Percentiles rank a stretch among this genome's conserved stretches.
phyloP scores from a whole-genome alignment of 805 yeast species.

The Zygosaccharomyces lentus region DNA sequence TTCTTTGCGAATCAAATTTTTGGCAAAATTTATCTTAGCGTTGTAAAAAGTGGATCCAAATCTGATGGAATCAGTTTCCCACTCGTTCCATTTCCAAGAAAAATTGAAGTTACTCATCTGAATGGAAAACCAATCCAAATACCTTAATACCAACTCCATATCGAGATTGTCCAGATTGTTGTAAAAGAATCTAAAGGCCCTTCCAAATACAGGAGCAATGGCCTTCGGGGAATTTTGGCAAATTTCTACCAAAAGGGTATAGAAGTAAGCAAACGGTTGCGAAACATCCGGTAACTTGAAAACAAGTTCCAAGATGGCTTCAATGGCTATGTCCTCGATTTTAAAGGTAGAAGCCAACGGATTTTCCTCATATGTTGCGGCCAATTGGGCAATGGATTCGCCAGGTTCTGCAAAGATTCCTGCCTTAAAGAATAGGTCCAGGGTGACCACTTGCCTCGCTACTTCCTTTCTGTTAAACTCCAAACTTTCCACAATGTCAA shows the following conservation, averaged over 20 bases:
- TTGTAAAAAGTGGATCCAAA: constrained; percentile 49
- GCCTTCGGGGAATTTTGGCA: constrained; percentile 77
- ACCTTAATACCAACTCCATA: constrained; percentile 67
- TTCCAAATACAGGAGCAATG: constrained; percentile 91
- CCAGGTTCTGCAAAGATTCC: constrained; percentile 70
- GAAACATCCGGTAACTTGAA: constrained; percentile 67
- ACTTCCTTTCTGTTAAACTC: constrained; percentile 89
- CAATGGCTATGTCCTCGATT: constrained; percentile 84
- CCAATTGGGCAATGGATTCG: constrained; percentile 67
- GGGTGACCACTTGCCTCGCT: constrained; percentile 70
- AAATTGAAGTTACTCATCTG: constrained; percentile 92
- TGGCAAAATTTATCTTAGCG: constrained; percentile 70
- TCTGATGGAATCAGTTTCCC: constrained; percentile 60
- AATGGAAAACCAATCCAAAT: constrained; percentile 85
- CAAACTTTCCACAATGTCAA: constrained; percentile 70
- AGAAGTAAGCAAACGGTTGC: constrained; percentile 72
- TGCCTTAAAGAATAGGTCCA: constrained; percentile 67
- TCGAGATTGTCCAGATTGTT: constrained; percentile 62
- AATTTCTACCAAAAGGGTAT: constrained; percentile 78
- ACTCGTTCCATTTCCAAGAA: constrained; percentile 97
- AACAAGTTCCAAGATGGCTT: constrained; percentile 71
- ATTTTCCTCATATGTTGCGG: constrained; percentile 40
- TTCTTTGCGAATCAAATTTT: constrained; percentile 78
- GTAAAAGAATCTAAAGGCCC: constrained; percentile 82
- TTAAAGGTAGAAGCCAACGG: constrained; percentile 68